These are phyloP conservation scores for Eucalyptus microcorys DNA, from an alignment of 345 rosid genomes.

Conservation along the genomic window DNA sequence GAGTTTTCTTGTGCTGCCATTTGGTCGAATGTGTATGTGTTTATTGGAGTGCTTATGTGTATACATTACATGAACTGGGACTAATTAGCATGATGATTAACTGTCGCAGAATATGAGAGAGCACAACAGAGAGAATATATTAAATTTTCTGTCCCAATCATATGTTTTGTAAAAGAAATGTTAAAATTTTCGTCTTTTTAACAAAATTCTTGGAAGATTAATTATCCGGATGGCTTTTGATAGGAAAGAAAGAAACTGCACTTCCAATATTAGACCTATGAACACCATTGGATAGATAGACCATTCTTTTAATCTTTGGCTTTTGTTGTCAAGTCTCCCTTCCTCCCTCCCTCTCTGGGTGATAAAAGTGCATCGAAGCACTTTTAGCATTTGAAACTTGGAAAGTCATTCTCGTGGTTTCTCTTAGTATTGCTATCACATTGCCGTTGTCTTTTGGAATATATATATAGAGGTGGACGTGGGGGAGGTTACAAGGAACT, in stretches of 20 bases:
- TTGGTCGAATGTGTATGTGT: background rate
- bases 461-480: constrained; percentile 75
- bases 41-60: background rate
- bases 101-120: background rate
- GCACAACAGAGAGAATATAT: background rate
- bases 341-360: background rate
- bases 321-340: background rate
- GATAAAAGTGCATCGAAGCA: background rate
- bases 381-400: background rate
- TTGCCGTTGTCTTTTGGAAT: background rate
- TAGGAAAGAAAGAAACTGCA: background rate
- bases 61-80: background rate
- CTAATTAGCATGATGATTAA: background rate
- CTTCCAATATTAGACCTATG: background rate
- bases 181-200: background rate
- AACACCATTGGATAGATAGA: background rate
- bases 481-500: constrained; percentile 98
- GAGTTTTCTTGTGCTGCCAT: background rate
- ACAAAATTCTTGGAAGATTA: background rate
- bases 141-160: background rate
- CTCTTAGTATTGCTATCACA: background rate
- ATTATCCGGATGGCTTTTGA: background rate
- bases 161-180: background rate
- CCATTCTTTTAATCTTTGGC: background rate
- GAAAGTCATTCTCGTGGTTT: background rate